These are phyloP conservation scores for Plicaturopsis crispa DNA, from an alignment of 768 basidiomycete genomes.

Conservation along the genomic window DNA sequence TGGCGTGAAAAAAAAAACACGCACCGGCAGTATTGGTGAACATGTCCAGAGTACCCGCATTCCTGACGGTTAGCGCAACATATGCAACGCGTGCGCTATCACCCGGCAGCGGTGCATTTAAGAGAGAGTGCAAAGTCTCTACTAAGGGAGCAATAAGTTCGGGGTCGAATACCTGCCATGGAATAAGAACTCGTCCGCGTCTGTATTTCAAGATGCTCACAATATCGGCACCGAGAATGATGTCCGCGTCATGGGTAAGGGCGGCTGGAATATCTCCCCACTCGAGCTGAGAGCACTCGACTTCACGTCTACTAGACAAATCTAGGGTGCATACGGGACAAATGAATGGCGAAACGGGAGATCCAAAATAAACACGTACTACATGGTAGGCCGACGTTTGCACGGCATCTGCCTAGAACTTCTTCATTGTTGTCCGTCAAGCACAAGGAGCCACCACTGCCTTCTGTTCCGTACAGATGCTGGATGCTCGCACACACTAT, in stretches of 20 bases:
- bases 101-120: no score
- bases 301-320: conserved; percentile 45
- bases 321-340: conserved; percentile 39
- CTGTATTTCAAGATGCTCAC: conserved; percentile 19
- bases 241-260: conserved; percentile 38
- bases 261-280: conserved; percentile 15
- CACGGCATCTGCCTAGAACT: conserved; percentile 53
- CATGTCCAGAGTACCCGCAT: conserved; percentile 37
- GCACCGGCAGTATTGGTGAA: conserved; percentile 34
- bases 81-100: conserved; percentile 10
- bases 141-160: conserved; percentile 50
- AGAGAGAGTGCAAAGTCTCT: conserved; percentile 30
- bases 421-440: conserved; percentile 61
- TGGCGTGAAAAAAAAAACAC: conserved; percentile 1
- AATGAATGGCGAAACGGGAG: not conserved
- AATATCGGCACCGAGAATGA: conserved; percentile 71
- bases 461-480: conserved; percentile 11
- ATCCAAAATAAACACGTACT: conserved; percentile 39
- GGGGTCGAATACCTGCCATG: conserved; percentile 60
- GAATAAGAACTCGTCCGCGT: not conserved
- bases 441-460: conserved; percentile 22
- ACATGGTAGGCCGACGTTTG: conserved; percentile 55
- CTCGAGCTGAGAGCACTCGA: conserved; percentile 38
- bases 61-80: conserved; percentile 39
- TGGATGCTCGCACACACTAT: conserved; percentile 56